Conservation (phyloP, 768 basidiomycete genomes). For the Lactarius indigo region DNA sequence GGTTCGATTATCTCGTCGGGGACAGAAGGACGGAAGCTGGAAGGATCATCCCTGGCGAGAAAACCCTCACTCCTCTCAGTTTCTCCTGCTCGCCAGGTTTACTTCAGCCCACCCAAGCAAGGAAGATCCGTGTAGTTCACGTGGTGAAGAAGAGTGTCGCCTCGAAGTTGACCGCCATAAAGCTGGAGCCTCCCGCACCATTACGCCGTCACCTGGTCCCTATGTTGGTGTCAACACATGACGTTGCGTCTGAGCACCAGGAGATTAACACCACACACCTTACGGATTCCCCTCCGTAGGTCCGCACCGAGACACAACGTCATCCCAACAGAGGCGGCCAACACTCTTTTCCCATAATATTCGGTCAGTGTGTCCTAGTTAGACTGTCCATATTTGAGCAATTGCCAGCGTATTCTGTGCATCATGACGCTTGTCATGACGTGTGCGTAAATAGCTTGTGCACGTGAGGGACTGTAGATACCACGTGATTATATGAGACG, state of each 20-base stretch:
- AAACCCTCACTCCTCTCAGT: conserved; percentile 63
- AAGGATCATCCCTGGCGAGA: conserved; percentile 56
- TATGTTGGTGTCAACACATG: neutral
- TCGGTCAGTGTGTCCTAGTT: neutral
- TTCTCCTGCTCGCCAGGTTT: conserved; percentile 74
- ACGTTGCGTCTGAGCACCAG: neutral
- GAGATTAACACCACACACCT: neutral
- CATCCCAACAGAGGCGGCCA: neutral
- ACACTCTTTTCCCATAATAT: neutral
- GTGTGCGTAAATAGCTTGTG: neutral
- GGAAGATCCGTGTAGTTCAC: conserved; percentile 64
- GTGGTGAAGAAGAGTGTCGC: conserved; percentile 67
- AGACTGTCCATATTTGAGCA: neutral
- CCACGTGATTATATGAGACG: conserved; percentile 10
- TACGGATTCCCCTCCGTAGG: neutral
- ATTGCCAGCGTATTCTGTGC: too few species aligned
- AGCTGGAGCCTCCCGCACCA: conserved; percentile 44
- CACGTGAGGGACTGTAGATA: neutral
- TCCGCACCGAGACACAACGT: neutral
- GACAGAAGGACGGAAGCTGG: conserved; percentile 51
- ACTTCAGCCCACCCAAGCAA: conserved; percentile 58
- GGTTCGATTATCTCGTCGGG: conserved; percentile 74
- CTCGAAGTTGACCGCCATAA: conserved; percentile 62
- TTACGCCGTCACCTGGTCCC: conserved; percentile 1
- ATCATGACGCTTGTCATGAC: too few species aligned